These are phyloP conservation scores for Stylonectria norvegica DNA, from an alignment of 2,329 filamentous ascomycete genomes.

Conservation along the genomic window DNA sequence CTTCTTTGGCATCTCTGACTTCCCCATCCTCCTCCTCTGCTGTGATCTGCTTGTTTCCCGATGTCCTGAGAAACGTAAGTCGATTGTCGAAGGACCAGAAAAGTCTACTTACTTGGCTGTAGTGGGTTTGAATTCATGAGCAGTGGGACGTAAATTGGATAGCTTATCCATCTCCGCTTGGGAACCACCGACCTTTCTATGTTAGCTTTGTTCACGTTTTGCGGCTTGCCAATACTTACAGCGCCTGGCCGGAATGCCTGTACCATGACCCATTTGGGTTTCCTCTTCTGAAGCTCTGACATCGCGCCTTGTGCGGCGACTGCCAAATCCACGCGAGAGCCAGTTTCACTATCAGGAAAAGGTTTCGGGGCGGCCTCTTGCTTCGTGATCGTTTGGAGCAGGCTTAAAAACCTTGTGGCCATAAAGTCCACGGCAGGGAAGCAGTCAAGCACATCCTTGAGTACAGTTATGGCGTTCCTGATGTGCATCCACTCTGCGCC, in stretches of 20 bases:
- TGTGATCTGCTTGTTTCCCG: constrained; percentile 20
- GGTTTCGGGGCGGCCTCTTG: constrained; percentile 54
- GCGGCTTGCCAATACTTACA: constrained; percentile 38
- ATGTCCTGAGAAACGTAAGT: constrained; percentile 13
- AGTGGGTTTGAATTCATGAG: constrained; percentile 62
- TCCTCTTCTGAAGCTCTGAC: constrained; percentile 64
- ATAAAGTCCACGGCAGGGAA: constrained; percentile 92
- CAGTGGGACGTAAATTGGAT: constrained; percentile 54
- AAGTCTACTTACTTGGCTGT: constrained; percentile 34
- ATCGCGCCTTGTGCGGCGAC: constrained; percentile 69
- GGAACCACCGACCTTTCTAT: constrained; percentile 26
- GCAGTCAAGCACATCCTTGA: constrained; percentile 74
- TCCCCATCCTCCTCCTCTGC: constrained; percentile 69
- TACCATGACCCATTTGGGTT: constrained; percentile 68
- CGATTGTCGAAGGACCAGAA: background rate
- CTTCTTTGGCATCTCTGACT: constrained; percentile 57
- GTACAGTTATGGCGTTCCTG: constrained; percentile 85
- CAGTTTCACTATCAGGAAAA: constrained; percentile 48
- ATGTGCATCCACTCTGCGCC: constrained; percentile 96
- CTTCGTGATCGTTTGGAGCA: constrained; percentile 63
- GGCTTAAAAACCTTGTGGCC: constrained; percentile 62
- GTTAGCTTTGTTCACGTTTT: constrained; percentile 16
- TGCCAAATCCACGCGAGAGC: constrained; percentile 68
- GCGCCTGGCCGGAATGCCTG: constrained; percentile 67
- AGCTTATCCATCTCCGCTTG: constrained; percentile 30